A percentile compares a stretch with the other conserved stretches of the same genome.
Evolutionary conservation across 352 stramenopile species (phyloP).

Genomic region (Globisporangium abappressorium): DNA sequence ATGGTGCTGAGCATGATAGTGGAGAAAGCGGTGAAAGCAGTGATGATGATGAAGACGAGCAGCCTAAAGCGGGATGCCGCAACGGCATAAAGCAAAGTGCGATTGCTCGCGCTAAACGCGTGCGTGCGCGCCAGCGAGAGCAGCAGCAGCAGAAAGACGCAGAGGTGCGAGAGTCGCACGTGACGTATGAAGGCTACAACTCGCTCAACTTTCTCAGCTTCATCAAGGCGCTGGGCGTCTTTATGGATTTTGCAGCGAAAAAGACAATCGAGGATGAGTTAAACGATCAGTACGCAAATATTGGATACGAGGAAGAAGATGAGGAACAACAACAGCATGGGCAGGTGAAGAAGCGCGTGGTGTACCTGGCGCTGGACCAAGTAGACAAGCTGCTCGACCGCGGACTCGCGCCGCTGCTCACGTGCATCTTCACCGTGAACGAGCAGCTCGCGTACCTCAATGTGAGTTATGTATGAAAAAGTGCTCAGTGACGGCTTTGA

Average conservation of each 20-base stretch:
- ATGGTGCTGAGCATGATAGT: neutral
- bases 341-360: conserved; percentile 19
- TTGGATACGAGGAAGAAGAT: neutral
- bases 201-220: conserved; percentile 74
- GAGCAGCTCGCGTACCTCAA: conserved; percentile 61
- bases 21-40: neutral
- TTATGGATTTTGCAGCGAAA: conserved; percentile 30
- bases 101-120: neutral
- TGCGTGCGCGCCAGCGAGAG: neutral
- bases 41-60: neutral
- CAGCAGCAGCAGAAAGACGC: conserved; percentile 11
- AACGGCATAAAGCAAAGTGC: neutral
- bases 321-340: neutral
- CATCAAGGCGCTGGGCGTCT: conserved; percentile 54
- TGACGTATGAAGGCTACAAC: conserved; percentile 32
- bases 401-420: conserved; percentile 48
- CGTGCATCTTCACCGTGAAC: conserved; percentile 68
- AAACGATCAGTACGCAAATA: neutral
- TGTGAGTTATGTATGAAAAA: conserved; percentile 21
- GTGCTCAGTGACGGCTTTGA: neutral
- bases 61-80: neutral
- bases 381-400: conserved; percentile 63
- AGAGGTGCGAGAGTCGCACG: conserved; percentile 6
- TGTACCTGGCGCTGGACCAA: conserved; percentile 70
- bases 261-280: neutral